A percentile compares a stretch with the other conserved stretches of the same genome.
Conservation (phyloP, 2,329 filamentous ascomycete genomes). For the Fusarium sp. region DNA sequence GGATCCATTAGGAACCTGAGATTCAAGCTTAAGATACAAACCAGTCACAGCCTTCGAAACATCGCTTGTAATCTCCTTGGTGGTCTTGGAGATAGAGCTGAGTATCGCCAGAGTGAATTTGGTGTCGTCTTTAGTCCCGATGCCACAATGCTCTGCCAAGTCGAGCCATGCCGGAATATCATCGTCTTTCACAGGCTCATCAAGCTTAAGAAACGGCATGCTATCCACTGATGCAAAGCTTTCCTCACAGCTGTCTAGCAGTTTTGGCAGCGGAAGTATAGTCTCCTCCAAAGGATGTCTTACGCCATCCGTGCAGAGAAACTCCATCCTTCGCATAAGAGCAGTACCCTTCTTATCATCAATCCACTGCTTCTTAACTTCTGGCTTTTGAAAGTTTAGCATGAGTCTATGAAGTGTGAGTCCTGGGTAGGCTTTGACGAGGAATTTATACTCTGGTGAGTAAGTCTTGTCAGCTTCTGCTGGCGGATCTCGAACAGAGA, state of each 20-base stretch:
- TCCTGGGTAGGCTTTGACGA: background rate
- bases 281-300: background rate
- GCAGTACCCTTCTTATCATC: background rate
- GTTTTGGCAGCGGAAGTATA: background rate
- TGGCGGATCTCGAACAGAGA: background rate
- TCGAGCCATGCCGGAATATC: background rate
- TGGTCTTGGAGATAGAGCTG: background rate
- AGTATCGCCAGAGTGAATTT: background rate
- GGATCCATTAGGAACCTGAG: background rate
- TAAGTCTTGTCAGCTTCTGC: background rate
- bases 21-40: background rate
- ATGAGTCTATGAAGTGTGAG: background rate
- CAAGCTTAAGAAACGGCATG: background rate
- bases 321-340: background rate
- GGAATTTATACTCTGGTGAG: background rate
- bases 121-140: background rate
- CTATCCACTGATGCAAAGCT: background rate
- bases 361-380: background rate
- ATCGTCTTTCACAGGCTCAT: background rate
- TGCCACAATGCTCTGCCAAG: background rate
- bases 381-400: background rate
- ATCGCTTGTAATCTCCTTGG: rapidly evolving
- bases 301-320: background rate
- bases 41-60: background rate
- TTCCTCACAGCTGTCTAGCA: background rate